Conservation (phyloP, 1,139 yeast genomes). For the Candida frijolesensis region DNA sequence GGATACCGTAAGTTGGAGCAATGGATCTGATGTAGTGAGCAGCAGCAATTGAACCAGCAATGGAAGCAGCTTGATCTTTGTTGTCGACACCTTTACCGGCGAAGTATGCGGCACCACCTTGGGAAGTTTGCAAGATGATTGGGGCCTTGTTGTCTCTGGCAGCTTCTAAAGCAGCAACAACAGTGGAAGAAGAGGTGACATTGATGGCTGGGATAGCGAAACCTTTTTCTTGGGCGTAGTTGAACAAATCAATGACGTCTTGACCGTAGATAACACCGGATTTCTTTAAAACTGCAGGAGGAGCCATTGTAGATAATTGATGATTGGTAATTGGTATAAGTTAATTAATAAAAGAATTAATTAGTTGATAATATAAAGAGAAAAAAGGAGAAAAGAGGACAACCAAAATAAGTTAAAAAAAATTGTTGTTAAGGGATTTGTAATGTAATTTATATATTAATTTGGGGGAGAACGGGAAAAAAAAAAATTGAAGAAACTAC, state of each 20-base stretch:
- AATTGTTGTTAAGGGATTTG: not conserved
- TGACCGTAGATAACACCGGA: constrained; percentile 99
- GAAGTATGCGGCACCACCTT: constrained; percentile 99
- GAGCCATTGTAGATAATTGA: constrained; percentile 32
- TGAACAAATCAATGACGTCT: constrained; percentile 89
- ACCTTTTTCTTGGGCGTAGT: constrained; percentile 89
- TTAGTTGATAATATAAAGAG: constrained; percentile 3
- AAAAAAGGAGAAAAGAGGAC: not conserved
- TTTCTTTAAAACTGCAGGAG: constrained; percentile 73
- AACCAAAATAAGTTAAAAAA: not conserved
- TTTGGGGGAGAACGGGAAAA: too few relatives aligned
- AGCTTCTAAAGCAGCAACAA: constrained; percentile 95
- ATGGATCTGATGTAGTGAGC: constrained; percentile 96
- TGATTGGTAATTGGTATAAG: constrained; percentile 3
- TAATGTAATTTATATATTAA: not conserved
- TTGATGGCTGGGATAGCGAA: constrained; percentile 99
- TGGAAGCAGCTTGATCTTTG: constrained; percentile 90
- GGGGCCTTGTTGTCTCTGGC: constrained; percentile 97
- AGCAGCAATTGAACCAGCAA: constrained; percentile 95
- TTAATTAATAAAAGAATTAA: not conserved
- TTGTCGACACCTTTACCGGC: constrained; percentile 99
- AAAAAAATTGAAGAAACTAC: not conserved
- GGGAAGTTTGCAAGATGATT: constrained; percentile 94
- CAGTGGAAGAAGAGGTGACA: constrained; percentile 97
- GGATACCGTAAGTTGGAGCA: constrained; percentile 96